Conservation (phyloP, 257 asterid species). For the Solanum okadae region DNA sequence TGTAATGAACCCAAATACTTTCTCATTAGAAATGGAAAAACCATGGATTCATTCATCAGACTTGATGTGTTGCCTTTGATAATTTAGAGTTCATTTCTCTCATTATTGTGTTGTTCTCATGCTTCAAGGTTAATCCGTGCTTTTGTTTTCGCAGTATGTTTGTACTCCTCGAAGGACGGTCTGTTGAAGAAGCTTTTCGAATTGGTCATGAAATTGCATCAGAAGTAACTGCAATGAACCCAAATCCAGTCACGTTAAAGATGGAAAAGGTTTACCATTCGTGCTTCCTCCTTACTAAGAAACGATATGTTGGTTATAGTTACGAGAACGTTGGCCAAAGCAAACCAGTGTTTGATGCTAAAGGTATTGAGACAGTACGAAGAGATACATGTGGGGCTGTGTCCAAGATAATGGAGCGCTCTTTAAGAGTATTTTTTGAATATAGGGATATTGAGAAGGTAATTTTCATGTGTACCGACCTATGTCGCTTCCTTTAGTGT, state of each 20-base stretch:
- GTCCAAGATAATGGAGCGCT: constrained; percentile 82
- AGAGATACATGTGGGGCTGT: constrained; percentile 96
- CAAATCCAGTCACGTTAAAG: constrained; percentile 71
- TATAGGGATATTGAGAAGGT: constrained; percentile 57
- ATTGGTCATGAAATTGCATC: constrained; percentile 89
- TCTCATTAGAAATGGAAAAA: background rate
- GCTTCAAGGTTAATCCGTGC: background rate
- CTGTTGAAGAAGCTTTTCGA: constrained; percentile 62
- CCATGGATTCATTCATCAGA: background rate
- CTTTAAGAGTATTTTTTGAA: constrained; percentile 73
- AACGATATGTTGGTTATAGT: constrained; percentile 94
- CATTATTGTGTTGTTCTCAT: background rate
- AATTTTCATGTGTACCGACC: constrained; percentile 2
- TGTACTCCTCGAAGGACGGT: constrained; percentile 90
- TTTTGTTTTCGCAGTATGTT: constrained; percentile 64
- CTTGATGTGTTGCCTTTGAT: background rate
- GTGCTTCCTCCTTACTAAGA: constrained; percentile 93
- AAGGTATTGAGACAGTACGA: constrained; percentile 92
- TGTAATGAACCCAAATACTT: background rate
- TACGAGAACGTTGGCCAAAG: constrained; percentile 76
- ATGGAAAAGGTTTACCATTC: constrained; percentile 94
- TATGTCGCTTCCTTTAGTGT: background rate
- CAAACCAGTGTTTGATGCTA: constrained; percentile 82
- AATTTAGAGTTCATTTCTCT: background rate
- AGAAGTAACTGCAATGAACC: constrained; percentile 72